Conservation (phyloP, 2,329 filamentous ascomycete species). For the Botrytis galanthina region DNA sequence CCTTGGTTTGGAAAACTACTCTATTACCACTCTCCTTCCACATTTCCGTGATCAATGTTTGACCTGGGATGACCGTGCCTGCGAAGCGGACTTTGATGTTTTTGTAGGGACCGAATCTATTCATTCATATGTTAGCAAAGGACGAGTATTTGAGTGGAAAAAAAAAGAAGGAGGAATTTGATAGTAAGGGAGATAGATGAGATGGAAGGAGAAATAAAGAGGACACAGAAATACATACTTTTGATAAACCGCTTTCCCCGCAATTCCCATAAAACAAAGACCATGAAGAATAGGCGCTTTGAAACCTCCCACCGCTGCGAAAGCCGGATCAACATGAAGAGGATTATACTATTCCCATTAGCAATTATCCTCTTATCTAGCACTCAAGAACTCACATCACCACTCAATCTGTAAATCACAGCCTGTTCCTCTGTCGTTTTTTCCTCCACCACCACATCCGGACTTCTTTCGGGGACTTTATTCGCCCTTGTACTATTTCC, state of each 20-base stretch:
- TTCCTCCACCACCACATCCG: constrained; percentile 82
- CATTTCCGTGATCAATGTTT: constrained; percentile 92
- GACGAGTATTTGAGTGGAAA: no score
- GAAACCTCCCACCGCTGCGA: constrained; percentile 95
- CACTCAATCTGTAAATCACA: constrained; percentile 86
- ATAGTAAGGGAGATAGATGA: background rate
- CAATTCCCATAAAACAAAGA: constrained; percentile 91
- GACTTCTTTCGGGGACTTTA: constrained; percentile 69
- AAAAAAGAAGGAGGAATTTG: no score
- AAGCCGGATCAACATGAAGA: constrained; percentile 90
- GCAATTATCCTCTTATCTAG: background rate
- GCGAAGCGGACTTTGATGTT: constrained; percentile 93
- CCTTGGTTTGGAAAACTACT: constrained; percentile 81
- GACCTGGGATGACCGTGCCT: constrained; percentile 77
- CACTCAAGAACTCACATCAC: constrained; percentile 66
- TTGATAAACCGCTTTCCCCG: constrained; percentile 85
- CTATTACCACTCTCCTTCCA: constrained; percentile 80
- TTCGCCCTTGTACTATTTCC: constrained; percentile 79
- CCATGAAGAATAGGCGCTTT: constrained; percentile 92
- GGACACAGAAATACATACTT: constrained; percentile 46
- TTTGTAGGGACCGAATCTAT: constrained; percentile 67
- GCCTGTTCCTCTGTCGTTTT: constrained; percentile 88
- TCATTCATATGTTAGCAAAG: background rate
- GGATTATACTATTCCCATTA: constrained; percentile 46
- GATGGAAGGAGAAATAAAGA: background rate